Percentiles rank a stretch among this genome's conserved stretches.
These are phyloP conservation scores for Akanthomyces muscarius DNA, from an alignment of 2,329 filamentous ascomycete species.

Conservation along the genomic window DNA sequence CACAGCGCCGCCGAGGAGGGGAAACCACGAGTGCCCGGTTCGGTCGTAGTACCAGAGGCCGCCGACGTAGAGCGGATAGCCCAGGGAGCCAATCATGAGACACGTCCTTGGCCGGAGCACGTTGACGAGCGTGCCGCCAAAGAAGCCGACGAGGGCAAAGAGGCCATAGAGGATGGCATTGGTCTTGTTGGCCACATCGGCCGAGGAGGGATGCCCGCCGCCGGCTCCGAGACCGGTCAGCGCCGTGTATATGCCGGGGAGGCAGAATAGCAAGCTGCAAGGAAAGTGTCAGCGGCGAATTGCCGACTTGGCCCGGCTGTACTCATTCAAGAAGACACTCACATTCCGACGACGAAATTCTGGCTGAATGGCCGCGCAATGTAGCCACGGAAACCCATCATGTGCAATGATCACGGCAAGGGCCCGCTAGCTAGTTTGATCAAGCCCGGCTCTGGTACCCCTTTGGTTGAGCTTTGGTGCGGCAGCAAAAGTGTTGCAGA, in stretches of 20 bases:
- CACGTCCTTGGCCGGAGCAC: slow-evolving; percentile 19
- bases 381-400: not conserved
- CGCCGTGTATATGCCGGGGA: slow-evolving; percentile 24
- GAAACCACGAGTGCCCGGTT: slow-evolving; percentile 20
- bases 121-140: slow-evolving; percentile 21
- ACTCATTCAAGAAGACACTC: not conserved
- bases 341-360: slow-evolving; percentile 12
- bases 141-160: slow-evolving; percentile 18
- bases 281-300: not conserved
- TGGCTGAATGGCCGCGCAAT: slow-evolving; percentile 12
- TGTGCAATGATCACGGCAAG: not conserved
- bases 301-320: no score
- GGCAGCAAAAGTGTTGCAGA: not conserved
- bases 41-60: slow-evolving; percentile 23
- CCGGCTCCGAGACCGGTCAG: slow-evolving; percentile 24
- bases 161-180: slow-evolving; percentile 21
- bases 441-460: not conserved
- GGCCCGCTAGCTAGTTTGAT: not conserved
- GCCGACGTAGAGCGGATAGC: slow-evolving; percentile 23
- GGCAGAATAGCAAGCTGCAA: slow-evolving; percentile 21
- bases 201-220: slow-evolving; percentile 20
- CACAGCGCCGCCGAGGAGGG: slow-evolving; percentile 20
- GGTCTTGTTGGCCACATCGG: slow-evolving; percentile 20
- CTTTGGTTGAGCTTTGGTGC: not conserved
- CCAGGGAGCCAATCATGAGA: slow-evolving; percentile 20